Base-by-base conservation (phyloP, 352 stramenopile species). In the Globisporangium apiculatum region DNA sequence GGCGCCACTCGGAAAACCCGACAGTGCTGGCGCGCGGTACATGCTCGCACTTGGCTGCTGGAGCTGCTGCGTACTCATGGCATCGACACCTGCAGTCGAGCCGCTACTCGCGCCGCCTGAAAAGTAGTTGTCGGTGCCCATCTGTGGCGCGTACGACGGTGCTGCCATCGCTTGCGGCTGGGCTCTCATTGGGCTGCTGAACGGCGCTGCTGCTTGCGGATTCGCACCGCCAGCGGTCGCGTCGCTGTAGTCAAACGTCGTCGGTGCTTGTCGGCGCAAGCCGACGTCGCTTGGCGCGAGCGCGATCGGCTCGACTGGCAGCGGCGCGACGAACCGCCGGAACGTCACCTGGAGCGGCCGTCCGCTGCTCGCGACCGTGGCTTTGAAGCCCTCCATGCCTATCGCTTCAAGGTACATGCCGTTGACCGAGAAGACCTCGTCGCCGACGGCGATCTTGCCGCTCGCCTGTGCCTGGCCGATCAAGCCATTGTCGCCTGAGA, bases 321-420 rank as follows among this genome's bases (percentile, higher is more conserved):
- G 24, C 18, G 48, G n/a, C 15, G 65, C 43, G n/a, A 64, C 57
- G 43, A 59, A 45, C 17, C 81, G 68, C 38, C 83, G 70, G 53
- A 94, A 92, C 6, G 79, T 91, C 40, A 94, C 83, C 42, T 71
- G 66, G 7, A 94, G 55, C 4, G 85, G 85, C 0, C 85, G 73
- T 50, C 75, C 75, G n/a, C 74, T 72, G 17, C 63, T 78, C 1
- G 72, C 79, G 38, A 94, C 79, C 11, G 72, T 66, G 48, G 58
- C 52, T 63, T 94, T 94, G 53, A 94, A 94, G 0, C 81, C 81
- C 60, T 93, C 83, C 76, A 94, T 90, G 2, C 81, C 81, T 52
- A 89, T 88, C 24, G 72, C 68, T 17, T 83, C 75, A 10, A 94
- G 55, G 9, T 65, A 68, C 11, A 76, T 73, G 4, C 74, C 75